These are phyloP conservation scores for Grifola frondosa DNA, from an alignment of 1,284 basidiomycete genomes.

Conservation along the genomic window DNA sequence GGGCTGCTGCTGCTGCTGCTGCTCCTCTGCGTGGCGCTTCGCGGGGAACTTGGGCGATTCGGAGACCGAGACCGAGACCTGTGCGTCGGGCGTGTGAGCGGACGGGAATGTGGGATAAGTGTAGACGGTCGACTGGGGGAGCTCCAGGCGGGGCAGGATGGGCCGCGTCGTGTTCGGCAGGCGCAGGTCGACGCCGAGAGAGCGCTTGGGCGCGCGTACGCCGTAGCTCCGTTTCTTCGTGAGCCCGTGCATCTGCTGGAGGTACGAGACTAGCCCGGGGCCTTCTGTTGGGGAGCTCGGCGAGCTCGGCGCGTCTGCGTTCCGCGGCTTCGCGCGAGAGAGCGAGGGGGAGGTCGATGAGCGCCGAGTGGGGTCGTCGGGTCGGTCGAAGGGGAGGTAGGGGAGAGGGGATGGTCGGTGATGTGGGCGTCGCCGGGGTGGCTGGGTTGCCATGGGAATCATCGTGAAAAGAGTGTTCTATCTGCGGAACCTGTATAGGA, in stretches of 20 bases:
- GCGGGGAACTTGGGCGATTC: slow-evolving; percentile 10
- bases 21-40: slow-evolving; percentile 17
- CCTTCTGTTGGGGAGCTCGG: slow-evolving; percentile 15
- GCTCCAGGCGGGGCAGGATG: slow-evolving; percentile 31
- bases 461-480: too few relatives aligned
- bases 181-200: slow-evolving; percentile 19
- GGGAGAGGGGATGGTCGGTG: slow-evolving; percentile 11
- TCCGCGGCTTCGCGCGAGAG: slow-evolving; percentile 16
- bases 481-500: too few relatives aligned
- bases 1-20: slow-evolving; percentile 5
- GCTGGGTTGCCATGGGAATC: slow-evolving; percentile 17
- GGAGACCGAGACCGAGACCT: slow-evolving; percentile 10
- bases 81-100: slow-evolving; percentile 6
- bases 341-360: slow-evolving; percentile 14
- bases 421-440: slow-evolving; percentile 11
- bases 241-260: slow-evolving; percentile 34
- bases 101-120: slow-evolving; percentile 18
- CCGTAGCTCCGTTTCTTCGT: slow-evolving; percentile 32
- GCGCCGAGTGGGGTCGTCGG: slow-evolving; percentile 15
- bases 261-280: slow-evolving; percentile 29
- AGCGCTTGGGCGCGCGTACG: slow-evolving; percentile 24
- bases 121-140: slow-evolving; percentile 20
- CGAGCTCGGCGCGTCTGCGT: slow-evolving; percentile 11
- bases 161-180: slow-evolving; percentile 24
- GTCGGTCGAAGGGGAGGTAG: slow-evolving; percentile 13